Evolutionary conservation across 768 basidiomycete species (phyloP).

Genomic region (Sistotremastrum suecicum): DNA sequence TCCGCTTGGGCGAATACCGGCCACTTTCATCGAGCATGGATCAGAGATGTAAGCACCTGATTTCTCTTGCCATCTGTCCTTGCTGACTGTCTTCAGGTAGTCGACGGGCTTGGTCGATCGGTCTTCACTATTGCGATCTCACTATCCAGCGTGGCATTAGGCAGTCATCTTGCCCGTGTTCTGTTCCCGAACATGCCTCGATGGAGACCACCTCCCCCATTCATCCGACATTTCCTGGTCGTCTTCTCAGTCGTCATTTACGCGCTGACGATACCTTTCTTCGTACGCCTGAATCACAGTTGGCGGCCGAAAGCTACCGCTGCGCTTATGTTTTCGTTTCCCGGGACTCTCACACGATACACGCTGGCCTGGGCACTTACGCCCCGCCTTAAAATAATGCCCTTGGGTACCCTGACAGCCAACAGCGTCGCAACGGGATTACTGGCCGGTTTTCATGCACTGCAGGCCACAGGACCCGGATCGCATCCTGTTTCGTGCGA

Average conservation of each 20-base stretch:
- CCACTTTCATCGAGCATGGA: slow-evolving; percentile 39
- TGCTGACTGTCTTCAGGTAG: slow-evolving; percentile 35
- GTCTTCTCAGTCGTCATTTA: slow-evolving; percentile 51
- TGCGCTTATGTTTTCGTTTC: slow-evolving; percentile 78
- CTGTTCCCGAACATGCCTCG: slow-evolving; percentile 27
- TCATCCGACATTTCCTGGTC: slow-evolving; percentile 36
- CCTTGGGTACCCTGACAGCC: slow-evolving; percentile 66
- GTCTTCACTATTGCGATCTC: slow-evolving; percentile 68
- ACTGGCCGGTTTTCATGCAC: slow-evolving; percentile 55
- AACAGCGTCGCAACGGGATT: slow-evolving; percentile 75
- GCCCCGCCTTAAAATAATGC: slow-evolving; percentile 41
- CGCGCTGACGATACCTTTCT: slow-evolving; percentile 61
- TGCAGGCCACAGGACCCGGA: slow-evolving; percentile 37
- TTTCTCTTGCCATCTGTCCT: slow-evolving; percentile 3
- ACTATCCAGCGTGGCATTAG: slow-evolving; percentile 64
- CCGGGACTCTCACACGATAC: slow-evolving; percentile 79
- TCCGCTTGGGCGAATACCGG: slow-evolving; percentile 66
- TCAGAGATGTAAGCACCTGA: slow-evolving; percentile 48
- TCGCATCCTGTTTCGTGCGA: slow-evolving; percentile 41
- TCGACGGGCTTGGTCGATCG: slow-evolving; percentile 75
- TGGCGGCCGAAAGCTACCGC: slow-evolving; percentile 76
- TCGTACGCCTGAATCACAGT: slow-evolving; percentile 52
- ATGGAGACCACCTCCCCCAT: slow-evolving; percentile 26
- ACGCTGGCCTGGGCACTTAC: slow-evolving; percentile 64
- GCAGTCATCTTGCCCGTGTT: slow-evolving; percentile 41